Percentiles rank a stretch among this genome's conserved stretches.
Evolutionary conservation across 2,329 filamentous ascomycete species (phyloP).

Genomic region (Coniochaeta prunicola): DNA sequence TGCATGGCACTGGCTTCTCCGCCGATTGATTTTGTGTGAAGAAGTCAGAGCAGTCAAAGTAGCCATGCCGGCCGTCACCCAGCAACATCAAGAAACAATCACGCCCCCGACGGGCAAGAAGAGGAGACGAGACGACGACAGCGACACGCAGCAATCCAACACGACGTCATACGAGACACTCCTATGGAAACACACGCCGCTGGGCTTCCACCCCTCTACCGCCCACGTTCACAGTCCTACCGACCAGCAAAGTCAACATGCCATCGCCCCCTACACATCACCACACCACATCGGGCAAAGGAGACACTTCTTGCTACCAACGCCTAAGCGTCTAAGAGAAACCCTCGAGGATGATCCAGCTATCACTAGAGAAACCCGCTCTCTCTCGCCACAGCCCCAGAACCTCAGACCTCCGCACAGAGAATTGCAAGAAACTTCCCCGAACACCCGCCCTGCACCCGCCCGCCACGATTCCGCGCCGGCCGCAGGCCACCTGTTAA

Average conservation of each 20-base stretch:
- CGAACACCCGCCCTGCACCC: slow-evolving; percentile 6
- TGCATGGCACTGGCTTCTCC: background rate
- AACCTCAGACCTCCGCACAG: background rate
- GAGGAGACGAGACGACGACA: slow-evolving; percentile 28
- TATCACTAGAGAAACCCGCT: background rate
- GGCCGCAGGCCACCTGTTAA: slow-evolving; percentile 25
- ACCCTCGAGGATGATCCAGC: background rate
- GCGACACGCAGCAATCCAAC: slow-evolving; percentile 5
- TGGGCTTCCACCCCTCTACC: background rate
- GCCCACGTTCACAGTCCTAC: background rate
- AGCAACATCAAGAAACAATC: slow-evolving; percentile 15
- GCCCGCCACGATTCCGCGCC: slow-evolving; percentile 4
- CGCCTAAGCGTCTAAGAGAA: background rate
- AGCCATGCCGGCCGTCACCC: slow-evolving; percentile 29
- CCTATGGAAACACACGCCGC: background rate
- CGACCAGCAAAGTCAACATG: slow-evolving; percentile 1
- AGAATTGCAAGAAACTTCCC: background rate
- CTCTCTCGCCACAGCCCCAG: background rate
- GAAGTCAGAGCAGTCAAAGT: background rate
- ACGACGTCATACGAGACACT: slow-evolving; percentile 2
- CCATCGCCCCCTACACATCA: slow-evolving; percentile 7
- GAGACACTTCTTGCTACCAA: background rate
- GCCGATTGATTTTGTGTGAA: slow-evolving; percentile 3
- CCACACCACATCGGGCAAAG: too few relatives aligned
- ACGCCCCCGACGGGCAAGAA: slow-evolving; percentile 22